A percentile compares a stretch with the other conserved stretches of the same genome.
Evolutionary conservation across 139 green algal species (phyloP).

Genomic region (Axilococcus clingmanii): DNA sequence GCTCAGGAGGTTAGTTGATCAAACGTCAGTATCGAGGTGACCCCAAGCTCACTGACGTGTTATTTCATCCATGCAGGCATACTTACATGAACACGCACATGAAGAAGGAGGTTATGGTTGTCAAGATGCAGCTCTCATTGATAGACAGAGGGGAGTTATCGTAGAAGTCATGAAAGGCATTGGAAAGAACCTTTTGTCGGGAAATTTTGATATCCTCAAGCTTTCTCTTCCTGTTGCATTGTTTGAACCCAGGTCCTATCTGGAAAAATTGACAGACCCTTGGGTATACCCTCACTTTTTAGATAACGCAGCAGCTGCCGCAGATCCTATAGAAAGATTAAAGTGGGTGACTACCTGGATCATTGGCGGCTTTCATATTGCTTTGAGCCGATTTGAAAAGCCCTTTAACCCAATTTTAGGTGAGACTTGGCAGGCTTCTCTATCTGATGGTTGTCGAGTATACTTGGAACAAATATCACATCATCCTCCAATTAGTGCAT

Average conservation of each 20-base stretch:
- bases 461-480: conserved; percentile 71
- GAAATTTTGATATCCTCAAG: conserved; percentile 76
- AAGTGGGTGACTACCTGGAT: conserved; percentile 60
- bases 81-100: conserved; percentile 51
- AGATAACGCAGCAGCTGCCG: conserved; percentile 19
- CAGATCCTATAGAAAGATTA: conserved; percentile 60
- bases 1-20: conserved; percentile 4
- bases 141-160: conserved; percentile 51
- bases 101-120: conserved; percentile 53
- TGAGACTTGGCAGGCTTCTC: conserved; percentile 63
- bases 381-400: conserved; percentile 58
- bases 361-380: conserved; percentile 46
- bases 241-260: conserved; percentile 76
- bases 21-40: neutral
- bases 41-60: too few species aligned
- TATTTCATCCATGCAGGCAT: conserved; percentile 28
- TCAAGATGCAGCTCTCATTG: conserved; percentile 49
- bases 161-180: conserved; percentile 58
- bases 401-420: conserved; percentile 87
- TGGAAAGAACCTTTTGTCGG: conserved; percentile 49
- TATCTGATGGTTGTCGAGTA: conserved; percentile 47
- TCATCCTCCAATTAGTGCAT: conserved; percentile 67
- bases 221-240: conserved; percentile 61
- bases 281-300: conserved; percentile 55
- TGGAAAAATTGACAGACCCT: conserved; percentile 76